phyloP scores from a whole-genome alignment of 2,329 filamentous ascomycete species.

The Tolypocladium ovalisporum region DNA sequence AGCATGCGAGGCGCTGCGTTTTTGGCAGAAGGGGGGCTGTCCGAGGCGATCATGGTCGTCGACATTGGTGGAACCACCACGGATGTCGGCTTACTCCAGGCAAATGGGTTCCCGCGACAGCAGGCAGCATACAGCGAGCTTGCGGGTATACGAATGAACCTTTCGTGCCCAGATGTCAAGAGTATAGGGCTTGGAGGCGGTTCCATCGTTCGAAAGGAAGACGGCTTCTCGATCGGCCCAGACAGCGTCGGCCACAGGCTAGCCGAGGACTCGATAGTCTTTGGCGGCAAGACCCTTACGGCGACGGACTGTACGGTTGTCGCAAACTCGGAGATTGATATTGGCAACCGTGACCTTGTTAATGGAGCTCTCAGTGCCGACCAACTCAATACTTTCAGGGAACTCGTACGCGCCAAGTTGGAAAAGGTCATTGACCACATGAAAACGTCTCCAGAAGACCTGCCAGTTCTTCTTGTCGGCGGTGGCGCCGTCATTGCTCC shows the following conservation, averaged over 20 bases:
- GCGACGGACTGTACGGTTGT: conserved; percentile 44
- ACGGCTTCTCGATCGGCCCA: conserved; percentile 39
- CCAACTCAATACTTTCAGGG: conserved; percentile 26
- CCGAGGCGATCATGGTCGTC: conserved; percentile 43
- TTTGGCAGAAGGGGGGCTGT: conserved; percentile 28
- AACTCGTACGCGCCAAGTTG: conserved; percentile 36
- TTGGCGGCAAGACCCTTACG: conserved; percentile 45
- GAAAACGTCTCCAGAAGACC: conserved; percentile 49
- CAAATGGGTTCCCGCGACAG: conserved; percentile 53
- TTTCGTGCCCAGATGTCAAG: conserved; percentile 45
- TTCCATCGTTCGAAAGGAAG: conserved; percentile 35
- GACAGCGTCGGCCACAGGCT: conserved; percentile 52
- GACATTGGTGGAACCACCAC: conserved; percentile 59
- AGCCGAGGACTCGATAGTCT: conserved; percentile 40
- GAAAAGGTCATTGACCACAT: conserved; percentile 48
- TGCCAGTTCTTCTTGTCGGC: conserved; percentile 51
- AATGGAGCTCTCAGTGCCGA: conserved; percentile 16
- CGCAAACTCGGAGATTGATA: conserved; percentile 17
- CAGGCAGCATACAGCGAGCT: conserved; percentile 51
- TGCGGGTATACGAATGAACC: conserved; percentile 52
- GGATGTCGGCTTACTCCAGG: conserved; percentile 49
- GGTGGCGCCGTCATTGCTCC: conserved; percentile 51
- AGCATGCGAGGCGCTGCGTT: conserved; percentile 54
- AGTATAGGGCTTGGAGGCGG: conserved; percentile 50
- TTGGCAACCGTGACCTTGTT: conserved; percentile 30